Evolutionary conservation across 257 asterid species (phyloP), one percentile per base, ranked within the genome.

Genomic region (Jaltomata sinuosa): DNA sequence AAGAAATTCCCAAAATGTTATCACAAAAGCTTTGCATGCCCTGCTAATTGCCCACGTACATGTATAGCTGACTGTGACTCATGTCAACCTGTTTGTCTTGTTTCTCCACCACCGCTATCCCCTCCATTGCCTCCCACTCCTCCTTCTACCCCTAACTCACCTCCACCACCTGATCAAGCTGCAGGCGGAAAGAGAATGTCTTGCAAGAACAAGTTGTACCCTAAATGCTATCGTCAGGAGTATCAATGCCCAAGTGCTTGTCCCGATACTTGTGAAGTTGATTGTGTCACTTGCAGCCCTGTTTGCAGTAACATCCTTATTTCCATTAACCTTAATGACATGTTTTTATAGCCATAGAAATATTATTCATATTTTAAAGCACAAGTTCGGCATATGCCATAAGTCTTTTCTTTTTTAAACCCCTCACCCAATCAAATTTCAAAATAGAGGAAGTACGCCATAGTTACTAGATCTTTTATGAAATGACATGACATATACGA

Each of bases 221-320:
- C 89, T 2, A 59, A 78, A 55, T 92, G 94, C 67, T 85, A 83
- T 79, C 76, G 49, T 61, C 61, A 50, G 84, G 90, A 92, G 89
- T 88, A 87, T 45, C 85, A 55, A 45, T 93, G 97, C 69, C 94
- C 95, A 0, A 86, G 84, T 81, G 89, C 84, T 80, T 93, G 97
- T 52, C 94, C 94, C 0, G 84, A 83, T 77, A 65, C 74, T 9
- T 93, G 97, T 68, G 92, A 87, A 87, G 90, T 90, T 55, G 95
- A 93, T 74, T 93, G 97, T 81, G 90, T 83, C 88, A 89, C 87
- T 74, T 93, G 97, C 89, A 90, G 94, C 74, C 95, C 97, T 15
- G 92, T 89, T 50, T 94, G 98, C 85, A 11, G 98, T 95, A 91
- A 84, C 93, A 86, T 38, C 42, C 42, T 8, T 38, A 38, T 22